Evolutionary conservation across 805 yeast species (phyloP).

Genomic region (Candida maltosa): DNA sequence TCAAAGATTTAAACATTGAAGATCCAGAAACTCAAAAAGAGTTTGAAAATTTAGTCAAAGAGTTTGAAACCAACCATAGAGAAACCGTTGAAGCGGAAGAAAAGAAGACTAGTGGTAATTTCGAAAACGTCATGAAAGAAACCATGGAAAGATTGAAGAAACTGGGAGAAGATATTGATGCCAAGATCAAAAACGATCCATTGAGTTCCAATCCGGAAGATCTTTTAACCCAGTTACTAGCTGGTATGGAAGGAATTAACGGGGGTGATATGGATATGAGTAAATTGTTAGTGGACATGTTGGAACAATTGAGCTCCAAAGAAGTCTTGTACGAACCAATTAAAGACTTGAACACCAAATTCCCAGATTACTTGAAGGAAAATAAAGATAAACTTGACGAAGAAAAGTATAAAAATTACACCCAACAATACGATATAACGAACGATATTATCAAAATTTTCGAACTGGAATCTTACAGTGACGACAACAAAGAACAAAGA

Average conservation of each 20-base stretch:
- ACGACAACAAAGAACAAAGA: conserved; percentile 40
- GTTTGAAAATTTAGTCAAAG: conserved; percentile 46
- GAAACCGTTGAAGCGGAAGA: conserved; percentile 25
- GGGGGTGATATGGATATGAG: conserved; percentile 56
- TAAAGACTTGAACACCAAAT: conserved; percentile 72
- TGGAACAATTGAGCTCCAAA: conserved; percentile 79
- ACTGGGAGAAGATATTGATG: conserved; percentile 69
- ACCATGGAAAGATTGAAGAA: conserved; percentile 79
- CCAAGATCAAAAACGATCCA: conserved; percentile 47
- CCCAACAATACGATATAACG: conserved; percentile 61
- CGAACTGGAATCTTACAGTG: conserved; percentile 63
- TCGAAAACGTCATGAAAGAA: conserved; percentile 73
- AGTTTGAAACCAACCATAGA: conserved; percentile 33
- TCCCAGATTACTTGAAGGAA: conserved; percentile 64
- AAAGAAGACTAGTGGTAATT: conserved; percentile 37
- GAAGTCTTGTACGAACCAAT: conserved; percentile 86
- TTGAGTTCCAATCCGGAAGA: conserved; percentile 41
- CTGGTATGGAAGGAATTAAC: conserved; percentile 38
- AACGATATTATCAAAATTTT: conserved; percentile 59
- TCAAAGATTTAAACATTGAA: conserved; percentile 45
- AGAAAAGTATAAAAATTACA: conserved; percentile 52
- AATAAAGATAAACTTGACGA: conserved; percentile 42
- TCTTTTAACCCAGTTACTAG: conserved; percentile 60
- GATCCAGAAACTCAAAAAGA: conserved; percentile 52
- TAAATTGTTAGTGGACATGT: conserved; percentile 64